Percentiles rank a stretch among this genome's conserved stretches.
These are phyloP conservation scores for Gyromitra esculenta DNA, from an alignment of 2,329 filamentous ascomycete genomes.

Conservation along the genomic window DNA sequence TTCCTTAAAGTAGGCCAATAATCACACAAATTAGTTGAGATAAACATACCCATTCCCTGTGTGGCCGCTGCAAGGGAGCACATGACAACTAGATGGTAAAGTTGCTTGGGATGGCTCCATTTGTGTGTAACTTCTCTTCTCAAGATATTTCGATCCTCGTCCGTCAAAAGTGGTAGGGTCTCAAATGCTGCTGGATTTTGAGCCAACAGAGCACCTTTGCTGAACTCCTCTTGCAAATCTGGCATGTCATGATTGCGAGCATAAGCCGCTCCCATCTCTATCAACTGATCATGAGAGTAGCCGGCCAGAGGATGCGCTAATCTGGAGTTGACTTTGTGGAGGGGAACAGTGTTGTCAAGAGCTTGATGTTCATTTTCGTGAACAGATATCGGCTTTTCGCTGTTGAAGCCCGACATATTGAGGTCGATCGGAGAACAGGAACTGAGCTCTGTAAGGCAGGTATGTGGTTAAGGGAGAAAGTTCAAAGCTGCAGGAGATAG, in stretches of 20 bases:
- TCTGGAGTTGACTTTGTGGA: conserved; percentile 59
- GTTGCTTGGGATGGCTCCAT: conserved; percentile 73
- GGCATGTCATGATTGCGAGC: conserved; percentile 66
- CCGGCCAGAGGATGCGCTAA: conserved; percentile 67
- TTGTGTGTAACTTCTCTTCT: conserved; percentile 71
- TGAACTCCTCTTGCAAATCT: conserved; percentile 66
- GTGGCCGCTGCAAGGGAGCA: conserved; percentile 76
- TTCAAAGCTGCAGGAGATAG: neutral
- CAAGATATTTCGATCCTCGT: conserved; percentile 69
- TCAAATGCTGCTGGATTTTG: conserved; percentile 66
- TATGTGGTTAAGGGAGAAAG: neutral
- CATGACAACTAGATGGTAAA: conserved; percentile 73
- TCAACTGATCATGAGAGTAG: conserved; percentile 65
- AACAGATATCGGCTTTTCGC: conserved; percentile 38
- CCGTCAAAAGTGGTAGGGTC: conserved; percentile 66
- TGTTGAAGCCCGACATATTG: conserved; percentile 31
- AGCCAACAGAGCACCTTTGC: conserved; percentile 66
- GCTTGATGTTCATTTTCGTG: conserved; percentile 29
- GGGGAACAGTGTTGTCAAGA: neutral
- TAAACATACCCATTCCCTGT: conserved; percentile 70
- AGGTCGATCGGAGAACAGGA: neutral
- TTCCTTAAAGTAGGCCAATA: neutral
- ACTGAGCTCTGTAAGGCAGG: neutral
- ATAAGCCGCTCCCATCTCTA: conserved; percentile 69
- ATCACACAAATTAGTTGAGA: neutral